Percentiles rank a stretch among this genome's conserved stretches.
These are phyloP conservation scores for Aspergillus campestris DNA, from an alignment of 495 filamentous ascomycete genomes.

Conservation along the genomic window DNA sequence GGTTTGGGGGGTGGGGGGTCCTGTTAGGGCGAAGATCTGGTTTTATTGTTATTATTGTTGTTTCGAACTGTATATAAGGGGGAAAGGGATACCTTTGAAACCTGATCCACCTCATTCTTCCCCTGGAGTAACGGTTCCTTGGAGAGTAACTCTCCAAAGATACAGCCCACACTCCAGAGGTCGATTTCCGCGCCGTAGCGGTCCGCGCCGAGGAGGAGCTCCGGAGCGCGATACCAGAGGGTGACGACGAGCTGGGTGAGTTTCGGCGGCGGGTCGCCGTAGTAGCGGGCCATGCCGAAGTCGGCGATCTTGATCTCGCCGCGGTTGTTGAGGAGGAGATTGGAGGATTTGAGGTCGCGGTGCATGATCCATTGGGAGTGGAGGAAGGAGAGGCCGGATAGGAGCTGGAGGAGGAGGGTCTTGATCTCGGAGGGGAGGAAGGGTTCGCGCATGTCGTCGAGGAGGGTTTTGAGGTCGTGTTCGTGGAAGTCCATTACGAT, in stretches of 20 bases:
- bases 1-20: slow-evolving; percentile 73
- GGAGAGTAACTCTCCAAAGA: slow-evolving; percentile 85
- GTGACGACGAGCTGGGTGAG: slow-evolving; percentile 94
- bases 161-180: slow-evolving; percentile 94
- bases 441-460: slow-evolving; percentile 88
- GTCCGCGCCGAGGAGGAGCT: slow-evolving; percentile 75
- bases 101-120: slow-evolving; percentile 88
- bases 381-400: slow-evolving; percentile 74
- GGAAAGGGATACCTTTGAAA: slow-evolving; percentile 40
- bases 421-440: slow-evolving; percentile 93
- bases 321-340: slow-evolving; percentile 91
- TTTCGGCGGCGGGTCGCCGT: slow-evolving; percentile 71
- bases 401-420: slow-evolving; percentile 76
- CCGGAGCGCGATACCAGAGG: slow-evolving; percentile 91
- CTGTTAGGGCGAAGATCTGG: slow-evolving; percentile 80
- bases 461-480: slow-evolving; percentile 92
- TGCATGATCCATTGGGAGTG: slow-evolving; percentile 92
- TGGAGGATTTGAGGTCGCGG: slow-evolving; percentile 93
- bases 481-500: slow-evolving; percentile 97
- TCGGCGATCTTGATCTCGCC: slow-evolving; percentile 94
- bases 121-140: slow-evolving; percentile 83
- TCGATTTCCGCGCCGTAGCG: slow-evolving; percentile 74
- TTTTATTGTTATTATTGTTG: slow-evolving; percentile 17
- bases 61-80: neutral
- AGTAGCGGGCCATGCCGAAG: slow-evolving; percentile 94